Evolutionary conservation across 768 basidiomycete genomes (phyloP).

Genomic region (Phlegmacium glaucopus): DNA sequence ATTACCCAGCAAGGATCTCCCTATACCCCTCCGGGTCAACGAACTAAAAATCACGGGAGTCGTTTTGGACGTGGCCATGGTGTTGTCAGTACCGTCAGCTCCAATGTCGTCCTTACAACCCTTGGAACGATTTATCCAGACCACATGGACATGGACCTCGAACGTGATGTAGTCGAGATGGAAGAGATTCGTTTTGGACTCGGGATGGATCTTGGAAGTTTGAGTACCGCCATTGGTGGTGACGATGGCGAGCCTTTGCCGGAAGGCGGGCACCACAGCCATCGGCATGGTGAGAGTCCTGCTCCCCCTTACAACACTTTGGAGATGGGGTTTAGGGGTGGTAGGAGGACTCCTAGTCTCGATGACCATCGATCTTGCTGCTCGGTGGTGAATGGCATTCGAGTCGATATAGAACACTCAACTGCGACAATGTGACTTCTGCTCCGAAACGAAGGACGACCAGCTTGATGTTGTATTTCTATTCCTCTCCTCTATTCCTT

Average conservation of each 20-base stretch:
- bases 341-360: conserved; percentile 16
- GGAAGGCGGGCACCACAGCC: conserved; percentile 40
- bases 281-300: conserved; percentile 36
- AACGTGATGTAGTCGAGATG: conserved; percentile 54
- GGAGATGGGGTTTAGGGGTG: conserved; percentile 43
- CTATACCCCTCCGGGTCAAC: conserved; percentile 47
- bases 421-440: conserved; percentile 41
- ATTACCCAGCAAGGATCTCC: conserved; percentile 53
- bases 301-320: conserved; percentile 53
- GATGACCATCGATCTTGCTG: conserved; percentile 15
- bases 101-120: conserved; percentile 62
- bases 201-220: conserved; percentile 47
- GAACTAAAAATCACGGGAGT: conserved; percentile 36
- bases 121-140: conserved; percentile 57
- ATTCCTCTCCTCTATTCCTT: conserved; percentile 1
- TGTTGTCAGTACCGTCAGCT: conserved; percentile 50
- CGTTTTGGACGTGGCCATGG: conserved; percentile 39
- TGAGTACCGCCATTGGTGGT: conserved; percentile 50
- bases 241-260: conserved; percentile 50
- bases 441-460: neutral
- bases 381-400: conserved; percentile 41
- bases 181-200: conserved; percentile 55
- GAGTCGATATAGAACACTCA: conserved; percentile 61
- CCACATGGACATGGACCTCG: conserved; percentile 43
- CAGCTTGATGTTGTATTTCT: neutral